phyloP scores from a whole-genome alignment of 139 green algal species.

The Astrephomene gubernaculifera region DNA sequence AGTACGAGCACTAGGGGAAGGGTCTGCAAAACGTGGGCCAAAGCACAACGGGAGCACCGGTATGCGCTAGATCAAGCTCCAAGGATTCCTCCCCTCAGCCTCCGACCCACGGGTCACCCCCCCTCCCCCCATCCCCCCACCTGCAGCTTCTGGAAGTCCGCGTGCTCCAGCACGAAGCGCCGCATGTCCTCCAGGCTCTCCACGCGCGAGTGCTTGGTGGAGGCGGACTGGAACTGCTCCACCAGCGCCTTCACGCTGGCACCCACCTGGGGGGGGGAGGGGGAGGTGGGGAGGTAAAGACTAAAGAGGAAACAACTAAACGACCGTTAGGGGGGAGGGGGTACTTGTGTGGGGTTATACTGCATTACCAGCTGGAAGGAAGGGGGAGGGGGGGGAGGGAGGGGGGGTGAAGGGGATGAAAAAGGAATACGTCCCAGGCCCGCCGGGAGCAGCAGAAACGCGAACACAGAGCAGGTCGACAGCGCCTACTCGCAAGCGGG shows the following conservation, averaged over 20 bases:
- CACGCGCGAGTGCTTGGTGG: constrained; percentile 64
- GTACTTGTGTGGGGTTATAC: no score
- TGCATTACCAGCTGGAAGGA: no score
- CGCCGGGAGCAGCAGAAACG: background rate
- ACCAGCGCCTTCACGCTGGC: constrained; percentile 81
- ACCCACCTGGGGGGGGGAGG: constrained; percentile 57
- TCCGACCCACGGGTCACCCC: background rate
- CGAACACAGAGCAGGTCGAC: background rate
- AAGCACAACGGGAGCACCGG: background rate
- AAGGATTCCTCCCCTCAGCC: background rate
- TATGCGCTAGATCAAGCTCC: background rate
- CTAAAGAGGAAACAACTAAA: no score
- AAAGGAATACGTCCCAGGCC: background rate
- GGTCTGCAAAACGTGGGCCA: no score
- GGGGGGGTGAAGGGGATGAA: background rate
- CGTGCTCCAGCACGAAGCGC: constrained; percentile 85
- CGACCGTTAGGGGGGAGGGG: no score
- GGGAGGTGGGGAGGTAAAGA: background rate
- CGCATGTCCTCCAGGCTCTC: constrained; percentile 89
- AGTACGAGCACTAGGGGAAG: background rate
- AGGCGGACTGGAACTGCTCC: constrained; percentile 72
- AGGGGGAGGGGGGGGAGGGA: background rate
- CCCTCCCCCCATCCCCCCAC: background rate
- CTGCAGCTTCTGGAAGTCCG: constrained; percentile 73
- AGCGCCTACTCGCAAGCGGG: no score